A percentile compares a stretch with the other conserved stretches of the same genome.
Evolutionary conservation across 2,329 filamentous ascomycete species (phyloP).

Genomic region (Cephalotrichum gorgonifer): DNA sequence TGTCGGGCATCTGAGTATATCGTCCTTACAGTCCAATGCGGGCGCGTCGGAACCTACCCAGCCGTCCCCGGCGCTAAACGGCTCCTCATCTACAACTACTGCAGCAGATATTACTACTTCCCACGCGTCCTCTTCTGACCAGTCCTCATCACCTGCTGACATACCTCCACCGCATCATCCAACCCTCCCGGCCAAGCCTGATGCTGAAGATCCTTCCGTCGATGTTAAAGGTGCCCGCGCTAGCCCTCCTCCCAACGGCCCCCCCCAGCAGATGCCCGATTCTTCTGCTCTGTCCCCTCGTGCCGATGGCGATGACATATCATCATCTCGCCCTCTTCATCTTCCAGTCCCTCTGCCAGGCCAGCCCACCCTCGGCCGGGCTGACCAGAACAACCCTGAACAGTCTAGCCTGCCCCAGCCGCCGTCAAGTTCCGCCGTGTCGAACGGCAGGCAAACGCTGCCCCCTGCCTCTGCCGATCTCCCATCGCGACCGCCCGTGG

Average conservation of each 20-base stretch:
- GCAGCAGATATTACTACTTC: not conserved
- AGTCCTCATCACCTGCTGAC: conserved; percentile 1
- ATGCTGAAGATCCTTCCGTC: not conserved
- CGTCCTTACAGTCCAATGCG: conserved; percentile 12
- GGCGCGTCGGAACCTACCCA: conserved; percentile 12
- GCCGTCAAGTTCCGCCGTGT: not conserved
- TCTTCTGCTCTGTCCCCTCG: not conserved
- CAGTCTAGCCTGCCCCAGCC: conserved; percentile 1
- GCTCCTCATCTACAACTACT: not conserved
- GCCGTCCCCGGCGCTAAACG: conserved; percentile 4
- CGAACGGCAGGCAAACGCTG: not conserved
- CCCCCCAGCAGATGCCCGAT: not conserved
- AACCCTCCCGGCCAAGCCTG: not conserved
- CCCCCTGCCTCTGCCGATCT: conserved; percentile 4
- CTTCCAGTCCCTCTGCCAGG: not conserved
- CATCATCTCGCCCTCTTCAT: not conserved
- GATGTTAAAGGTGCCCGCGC: not conserved
- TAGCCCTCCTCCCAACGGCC: not conserved
- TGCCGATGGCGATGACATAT: not conserved
- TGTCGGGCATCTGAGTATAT: conserved; percentile 18
- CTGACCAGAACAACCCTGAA: not conserved
- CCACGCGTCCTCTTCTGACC: not conserved
- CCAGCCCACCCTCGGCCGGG: not conserved
- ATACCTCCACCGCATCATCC: not conserved
- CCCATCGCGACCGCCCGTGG: conserved; percentile 3